Evolutionary conservation across 176 grass and related monocot species (phyloP).

Genomic region (Chrysopogon serrulatus): DNA sequence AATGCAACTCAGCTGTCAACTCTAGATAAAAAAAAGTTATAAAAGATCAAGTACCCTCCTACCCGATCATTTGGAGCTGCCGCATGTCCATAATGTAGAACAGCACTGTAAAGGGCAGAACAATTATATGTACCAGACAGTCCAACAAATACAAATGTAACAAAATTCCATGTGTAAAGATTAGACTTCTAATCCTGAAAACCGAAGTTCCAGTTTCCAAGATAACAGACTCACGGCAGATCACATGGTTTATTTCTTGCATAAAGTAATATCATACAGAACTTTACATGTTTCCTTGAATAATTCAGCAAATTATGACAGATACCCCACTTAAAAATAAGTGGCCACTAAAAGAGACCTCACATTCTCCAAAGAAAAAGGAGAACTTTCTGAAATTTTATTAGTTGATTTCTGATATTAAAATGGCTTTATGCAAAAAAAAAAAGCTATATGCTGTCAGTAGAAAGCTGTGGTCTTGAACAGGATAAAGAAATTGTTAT

Average conservation of each 20-base stretch:
- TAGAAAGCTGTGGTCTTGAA: not conserved
- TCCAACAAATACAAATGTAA: constrained; percentile 22
- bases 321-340: not conserved
- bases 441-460: not conserved
- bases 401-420: not conserved
- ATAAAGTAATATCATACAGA: not conserved
- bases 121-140: constrained; percentile 22
- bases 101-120: constrained; percentile 62
- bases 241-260: not conserved
- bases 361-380: not conserved
- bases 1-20: constrained; percentile 22
- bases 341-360: not conserved
- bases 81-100: constrained; percentile 95
- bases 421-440: not conserved
- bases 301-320: not conserved
- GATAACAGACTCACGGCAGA: not conserved
- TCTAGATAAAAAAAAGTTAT: constrained; percentile 10
- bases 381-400: not conserved
- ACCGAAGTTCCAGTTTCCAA: not conserved
- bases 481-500: not conserved
- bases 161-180: not conserved
- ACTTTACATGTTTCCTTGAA: not conserved
- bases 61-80: constrained; percentile 97
- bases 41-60: constrained; percentile 46
- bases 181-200: constrained; percentile 19